Base-by-base conservation (phyloP, 768 basidiomycete species). In the Gymnopilus junonius region DNA sequence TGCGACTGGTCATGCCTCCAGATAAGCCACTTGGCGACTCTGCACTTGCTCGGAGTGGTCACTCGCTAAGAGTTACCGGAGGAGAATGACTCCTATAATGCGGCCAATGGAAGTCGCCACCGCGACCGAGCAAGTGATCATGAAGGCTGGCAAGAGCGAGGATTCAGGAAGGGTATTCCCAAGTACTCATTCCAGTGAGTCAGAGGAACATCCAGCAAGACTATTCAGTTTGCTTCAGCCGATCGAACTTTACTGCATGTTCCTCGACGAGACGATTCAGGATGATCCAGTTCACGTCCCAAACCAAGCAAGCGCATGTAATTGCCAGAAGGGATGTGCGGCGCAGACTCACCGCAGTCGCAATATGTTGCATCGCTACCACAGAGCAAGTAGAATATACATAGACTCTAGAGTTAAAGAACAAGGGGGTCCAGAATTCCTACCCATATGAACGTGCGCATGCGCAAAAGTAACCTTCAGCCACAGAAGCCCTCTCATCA, bases 341-440 rank as follows among this genome's bases (percentile, higher is more conserved):
- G 29, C 31, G 48, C 20, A n/a, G 11, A 31, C 14, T 12, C 5
- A 10, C 48, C 32, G n/a, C 17, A 50, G 29, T 7, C 23, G 23
- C 48, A 51, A 51, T 51, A 51, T 20, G 48, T 51, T 51, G 48
- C 48, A 51, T 51, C 48, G 48, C 48, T 51, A 51, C 48, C 48
- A 29, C 29, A 29, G 1, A 20, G n/a, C 7, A 42, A 12, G 6
- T 20, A 51, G 29, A 27, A 51, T 32, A 4, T 7, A 11, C 10
- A 51, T 31, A 32, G 32, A 6, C 29, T 10, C 32, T n/a, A 51
- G 10, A 1, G 7, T 11, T 23, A 46, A 46, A 6, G 20, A 15
- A 6, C 40, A 42, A 42, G 40, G n/a, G n/a, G n/a, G n/a, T n/a
- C n/a, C n/a, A n/a, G n/a, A n/a, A n/a, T n/a, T n/a, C n/a, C n/a